These are phyloP conservation scores for Jamesozyma lodderae DNA, from an alignment of 805 yeast species.

Conservation along the genomic window DNA sequence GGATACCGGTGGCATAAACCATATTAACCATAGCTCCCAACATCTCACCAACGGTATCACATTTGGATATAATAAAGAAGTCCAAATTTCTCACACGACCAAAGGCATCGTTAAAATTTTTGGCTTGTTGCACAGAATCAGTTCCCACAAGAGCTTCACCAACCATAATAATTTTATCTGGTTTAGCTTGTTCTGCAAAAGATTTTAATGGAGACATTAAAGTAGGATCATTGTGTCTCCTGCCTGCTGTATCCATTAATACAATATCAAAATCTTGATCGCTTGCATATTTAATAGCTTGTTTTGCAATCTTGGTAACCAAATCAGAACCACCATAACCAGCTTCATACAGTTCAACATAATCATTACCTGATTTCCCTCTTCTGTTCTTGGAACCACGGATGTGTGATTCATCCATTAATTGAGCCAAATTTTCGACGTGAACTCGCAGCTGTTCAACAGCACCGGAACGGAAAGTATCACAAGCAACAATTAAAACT, in stretches of 20 bases:
- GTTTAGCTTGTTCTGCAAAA: conserved; percentile 90
- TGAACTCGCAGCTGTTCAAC: conserved; percentile 96
- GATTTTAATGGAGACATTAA: conserved; percentile 93
- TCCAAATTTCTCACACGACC: conserved; percentile 75
- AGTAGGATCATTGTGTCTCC: conserved; percentile 90
- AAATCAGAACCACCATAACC: conserved; percentile 96
- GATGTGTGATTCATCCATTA: conserved; percentile 42
- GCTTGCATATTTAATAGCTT: conserved; percentile 75
- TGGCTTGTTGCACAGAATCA: conserved; percentile 92
- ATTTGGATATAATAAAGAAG: conserved; percentile 86
- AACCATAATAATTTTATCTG: conserved; percentile 95
- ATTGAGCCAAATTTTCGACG: conserved; percentile 68
- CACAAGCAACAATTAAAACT: conserved; percentile 92
- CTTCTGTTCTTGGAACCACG: conserved; percentile 30
- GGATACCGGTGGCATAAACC: conserved; percentile 94
- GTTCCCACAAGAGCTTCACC: conserved; percentile 98
- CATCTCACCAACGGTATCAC: conserved; percentile 95
- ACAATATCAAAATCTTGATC: conserved; percentile 72
- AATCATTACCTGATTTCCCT: conserved; percentile 34
- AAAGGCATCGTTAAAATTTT: conserved; percentile 85
- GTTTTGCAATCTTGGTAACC: conserved; percentile 86
- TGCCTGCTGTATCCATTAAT: conserved; percentile 93
- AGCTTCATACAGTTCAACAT: conserved; percentile 74
- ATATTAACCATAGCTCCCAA: conserved; percentile 94
- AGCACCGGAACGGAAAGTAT: conserved; percentile 96